Evolutionary conservation across 1,284 basidiomycete species (phyloP), one percentile per base, ranked within the genome.

Genomic region (Fistulinella staudtii): DNA sequence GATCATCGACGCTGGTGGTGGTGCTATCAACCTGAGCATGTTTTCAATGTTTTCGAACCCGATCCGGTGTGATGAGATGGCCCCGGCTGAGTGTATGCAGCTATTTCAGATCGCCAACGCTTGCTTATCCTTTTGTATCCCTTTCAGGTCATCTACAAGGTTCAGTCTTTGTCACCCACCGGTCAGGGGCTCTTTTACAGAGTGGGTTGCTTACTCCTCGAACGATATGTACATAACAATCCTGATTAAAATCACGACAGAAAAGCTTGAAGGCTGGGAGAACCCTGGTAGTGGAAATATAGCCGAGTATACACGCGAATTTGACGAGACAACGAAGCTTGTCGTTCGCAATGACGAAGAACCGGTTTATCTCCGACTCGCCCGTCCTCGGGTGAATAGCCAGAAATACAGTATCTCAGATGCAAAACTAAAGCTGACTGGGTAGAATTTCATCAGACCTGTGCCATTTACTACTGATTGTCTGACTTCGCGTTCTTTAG

Each of bases 1-100:
- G n/a, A 69, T 80, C 29, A 69, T 79, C 24, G 75, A 77, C 22
- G 61, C 31, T 21, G 31, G 31, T 10, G 31, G 18, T 11, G 18
- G 17, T 3, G 14, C 31, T 6, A 34, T 34, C 18, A 10, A 34
- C 31, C 13, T 34, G 31, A 18, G 18, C 31, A 21, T 13, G 17
- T 34, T 20, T 21, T 34, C 31, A 3, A 21, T 34, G 18, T 11
- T 5, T 17, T 20, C 18, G 3, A 20, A 20, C 9, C 31, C 31
- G 5, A 20, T 20, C 17, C 10, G 6, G 6, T 18, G 17, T 21
- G 7, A 31, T 7, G 30, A 31, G 30, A 18, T 31, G 15, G 15
- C 30, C 4, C 30, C 30, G 3, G 30, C 17, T 18, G 30, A 31
- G 11, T 31, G 30, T 31, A 18, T 5, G 30, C 11, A 11, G 6